Evolutionary conservation across 805 yeast genomes (phyloP).

Genomic region (Clavispora phyllophila): DNA sequence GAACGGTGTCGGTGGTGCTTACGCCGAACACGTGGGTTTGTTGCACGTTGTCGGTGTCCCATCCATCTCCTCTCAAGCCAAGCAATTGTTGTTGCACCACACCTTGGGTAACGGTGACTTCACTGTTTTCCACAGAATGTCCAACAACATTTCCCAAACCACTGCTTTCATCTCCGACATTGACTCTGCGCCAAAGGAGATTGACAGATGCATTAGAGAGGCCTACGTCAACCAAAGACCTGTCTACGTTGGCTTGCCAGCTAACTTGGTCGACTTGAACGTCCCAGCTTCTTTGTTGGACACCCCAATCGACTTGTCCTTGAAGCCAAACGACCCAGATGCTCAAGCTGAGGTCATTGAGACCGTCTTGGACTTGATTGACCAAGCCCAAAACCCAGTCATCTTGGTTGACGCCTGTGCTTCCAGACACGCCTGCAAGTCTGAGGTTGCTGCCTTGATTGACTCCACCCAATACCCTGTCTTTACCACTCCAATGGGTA

Average conservation of each 20-base stretch:
- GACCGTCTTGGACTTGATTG: constrained; percentile 45
- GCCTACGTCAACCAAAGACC: constrained; percentile 75
- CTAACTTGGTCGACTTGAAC: constrained; percentile 65
- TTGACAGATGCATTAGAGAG: constrained; percentile 69
- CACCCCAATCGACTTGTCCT: constrained; percentile 58
- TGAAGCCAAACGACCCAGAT: constrained; percentile 53
- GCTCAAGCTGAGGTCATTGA: constrained; percentile 62
- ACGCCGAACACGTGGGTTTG: constrained; percentile 84
- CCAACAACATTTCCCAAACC: constrained; percentile 64
- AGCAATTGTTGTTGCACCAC: constrained; percentile 72
- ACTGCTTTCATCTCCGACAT: constrained; percentile 61
- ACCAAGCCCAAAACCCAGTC: constrained; percentile 60
- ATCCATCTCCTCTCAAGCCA: constrained; percentile 65
- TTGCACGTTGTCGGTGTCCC: constrained; percentile 87
- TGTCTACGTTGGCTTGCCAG: constrained; percentile 77
- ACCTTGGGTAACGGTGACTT: constrained; percentile 82
- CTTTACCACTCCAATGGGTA: constrained; percentile 88
- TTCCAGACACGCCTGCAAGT: constrained; percentile 63
- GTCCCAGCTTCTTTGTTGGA: constrained; percentile 55
- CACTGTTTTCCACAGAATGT: constrained; percentile 75
- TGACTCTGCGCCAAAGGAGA: constrained; percentile 59
- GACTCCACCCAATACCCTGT: constrained; percentile 72
- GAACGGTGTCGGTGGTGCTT: constrained; percentile 84
- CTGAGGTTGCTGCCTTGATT: constrained; percentile 60
- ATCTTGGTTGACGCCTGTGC: constrained; percentile 87